Percentiles rank a stretch among this genome's conserved stretches.
Conservation (phyloP, 495 filamentous ascomycete species). For the Aspergillus funiculosus region DNA sequence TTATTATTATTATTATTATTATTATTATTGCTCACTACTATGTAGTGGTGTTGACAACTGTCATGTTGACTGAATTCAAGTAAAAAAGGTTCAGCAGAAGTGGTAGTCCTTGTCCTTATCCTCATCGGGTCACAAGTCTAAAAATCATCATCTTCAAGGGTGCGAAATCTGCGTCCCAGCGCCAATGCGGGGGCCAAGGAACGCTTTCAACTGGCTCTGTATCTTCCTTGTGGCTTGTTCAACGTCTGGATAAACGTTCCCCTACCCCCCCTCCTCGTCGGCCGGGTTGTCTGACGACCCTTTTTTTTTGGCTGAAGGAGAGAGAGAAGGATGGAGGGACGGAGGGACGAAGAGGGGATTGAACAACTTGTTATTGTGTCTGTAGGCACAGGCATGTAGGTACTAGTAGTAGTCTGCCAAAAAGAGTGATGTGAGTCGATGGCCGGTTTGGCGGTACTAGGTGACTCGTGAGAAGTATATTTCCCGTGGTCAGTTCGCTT, state of each 20-base stretch:
- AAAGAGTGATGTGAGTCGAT: not conserved
- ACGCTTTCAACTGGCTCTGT: constrained; percentile 29
- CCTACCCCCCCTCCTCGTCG: not conserved
- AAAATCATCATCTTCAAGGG: constrained; percentile 1
- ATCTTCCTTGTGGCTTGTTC: constrained; percentile 9
- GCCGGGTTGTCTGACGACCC: too few relatives aligned
- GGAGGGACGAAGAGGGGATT: too few relatives aligned
- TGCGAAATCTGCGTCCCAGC: constrained; percentile 7
- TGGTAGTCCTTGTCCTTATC: constrained; percentile 1
- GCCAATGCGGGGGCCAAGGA: constrained; percentile 27
- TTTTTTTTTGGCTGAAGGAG: too few relatives aligned
- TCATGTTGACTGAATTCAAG: not conserved
- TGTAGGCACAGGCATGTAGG: too few relatives aligned
- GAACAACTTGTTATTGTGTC: too few relatives aligned
- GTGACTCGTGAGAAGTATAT: not conserved
- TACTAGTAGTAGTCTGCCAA: too few relatives aligned
- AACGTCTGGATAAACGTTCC: constrained; percentile 4
- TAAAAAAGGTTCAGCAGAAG: not conserved
- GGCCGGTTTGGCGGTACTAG: too few relatives aligned
- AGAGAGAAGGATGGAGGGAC: too few relatives aligned
- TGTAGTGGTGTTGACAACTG: constrained; percentile 12
- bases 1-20: too few relatives aligned
- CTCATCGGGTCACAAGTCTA: constrained; percentile 19
- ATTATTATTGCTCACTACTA: too few relatives aligned
- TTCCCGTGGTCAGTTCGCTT: not conserved